A percentile compares a stretch with the other conserved stretches of the same genome.
Evolutionary conservation across 805 yeast genomes (phyloP).

Genomic region (Lipomyces lipofer): DNA sequence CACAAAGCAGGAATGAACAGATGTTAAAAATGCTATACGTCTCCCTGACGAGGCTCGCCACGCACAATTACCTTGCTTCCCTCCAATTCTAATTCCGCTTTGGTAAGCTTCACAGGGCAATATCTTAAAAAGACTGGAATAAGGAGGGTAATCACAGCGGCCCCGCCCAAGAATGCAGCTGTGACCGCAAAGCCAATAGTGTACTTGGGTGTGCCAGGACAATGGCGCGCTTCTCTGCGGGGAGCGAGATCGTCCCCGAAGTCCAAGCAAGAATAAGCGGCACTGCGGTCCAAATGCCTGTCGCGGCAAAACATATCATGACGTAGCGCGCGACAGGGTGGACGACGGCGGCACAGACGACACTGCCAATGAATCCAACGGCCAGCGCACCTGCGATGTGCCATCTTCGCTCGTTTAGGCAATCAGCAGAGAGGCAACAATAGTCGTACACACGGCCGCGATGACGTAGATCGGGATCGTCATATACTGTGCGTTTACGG

Average conservation of each 20-base stretch:
- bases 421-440: conserved; percentile 42
- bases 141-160: conserved; percentile 1
- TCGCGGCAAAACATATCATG: conserved; percentile 20
- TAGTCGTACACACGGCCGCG: conserved; percentile 46
- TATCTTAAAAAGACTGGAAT: too few relatives aligned
- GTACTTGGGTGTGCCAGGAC: conserved; percentile 45
- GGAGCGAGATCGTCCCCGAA: conserved; percentile 45
- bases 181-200: conserved; percentile 14
- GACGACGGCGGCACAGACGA: conserved; percentile 12
- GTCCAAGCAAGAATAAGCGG: conserved; percentile 21
- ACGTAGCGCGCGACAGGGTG: conserved; percentile 17
- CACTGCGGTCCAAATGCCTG: too few relatives aligned
- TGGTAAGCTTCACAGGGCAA: too few relatives aligned
- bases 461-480: conserved; percentile 61
- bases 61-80: too few relatives aligned
- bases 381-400: conserved; percentile 14
- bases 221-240: conserved; percentile 45
- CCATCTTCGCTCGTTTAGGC: conserved; percentile 27
- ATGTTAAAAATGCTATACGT: too few relatives aligned
- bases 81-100: too few relatives aligned
- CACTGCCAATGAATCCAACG: too few relatives aligned
- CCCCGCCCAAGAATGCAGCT: conserved; percentile 17
- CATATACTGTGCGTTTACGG: conserved; percentile 52
- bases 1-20: too few relatives aligned
- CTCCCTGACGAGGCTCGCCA: too few relatives aligned